phyloP scores from a whole-genome alignment of 83 land plant species.

The Isoetes engelmannii region DNA sequence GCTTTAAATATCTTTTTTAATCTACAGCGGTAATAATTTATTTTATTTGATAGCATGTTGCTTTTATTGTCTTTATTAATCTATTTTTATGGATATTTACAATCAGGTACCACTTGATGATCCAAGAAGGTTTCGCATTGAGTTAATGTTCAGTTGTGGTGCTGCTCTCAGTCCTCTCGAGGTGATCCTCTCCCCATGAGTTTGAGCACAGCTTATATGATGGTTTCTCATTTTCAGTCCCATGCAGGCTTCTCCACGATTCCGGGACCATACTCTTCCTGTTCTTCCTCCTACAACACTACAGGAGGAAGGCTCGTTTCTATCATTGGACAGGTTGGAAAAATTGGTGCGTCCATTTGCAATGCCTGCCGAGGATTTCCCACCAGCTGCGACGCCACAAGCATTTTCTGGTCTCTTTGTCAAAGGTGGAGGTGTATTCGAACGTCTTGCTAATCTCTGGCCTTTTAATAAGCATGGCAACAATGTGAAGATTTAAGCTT shows the following conservation, averaged over 20 bases:
- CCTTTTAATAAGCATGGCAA: conserved; percentile 64
- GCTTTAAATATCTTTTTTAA: neutral
- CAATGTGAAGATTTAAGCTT: too few species aligned
- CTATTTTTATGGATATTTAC: neutral
- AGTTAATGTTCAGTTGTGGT: conserved; percentile 91
- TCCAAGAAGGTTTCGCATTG: conserved; percentile 81
- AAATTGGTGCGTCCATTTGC: conserved; percentile 89
- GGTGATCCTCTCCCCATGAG: conserved; percentile 30
- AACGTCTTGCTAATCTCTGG: conserved; percentile 88
- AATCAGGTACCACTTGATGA: conserved; percentile 67
- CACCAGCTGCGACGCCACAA: conserved; percentile 79
- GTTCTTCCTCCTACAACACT: conserved; percentile 81
- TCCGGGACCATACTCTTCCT: conserved; percentile 86
- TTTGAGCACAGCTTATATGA: too few species aligned
- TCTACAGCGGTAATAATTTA: neutral
- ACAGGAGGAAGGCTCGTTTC: conserved; percentile 71
- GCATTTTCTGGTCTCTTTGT: conserved; percentile 85
- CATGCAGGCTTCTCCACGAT: conserved; percentile 53
- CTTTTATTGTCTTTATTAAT: neutral
- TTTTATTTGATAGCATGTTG: neutral
- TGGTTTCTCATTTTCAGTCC: too few species aligned
- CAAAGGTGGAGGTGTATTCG: conserved; percentile 77
- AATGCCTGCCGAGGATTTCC: conserved; percentile 99
- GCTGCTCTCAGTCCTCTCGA: conserved; percentile 89
- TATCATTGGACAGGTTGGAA: conserved; percentile 80